Evolutionary conservation across 1,284 basidiomycete species (phyloP), one percentile per base, ranked within the genome.

Genomic region (Trichosporon asahii): DNA sequence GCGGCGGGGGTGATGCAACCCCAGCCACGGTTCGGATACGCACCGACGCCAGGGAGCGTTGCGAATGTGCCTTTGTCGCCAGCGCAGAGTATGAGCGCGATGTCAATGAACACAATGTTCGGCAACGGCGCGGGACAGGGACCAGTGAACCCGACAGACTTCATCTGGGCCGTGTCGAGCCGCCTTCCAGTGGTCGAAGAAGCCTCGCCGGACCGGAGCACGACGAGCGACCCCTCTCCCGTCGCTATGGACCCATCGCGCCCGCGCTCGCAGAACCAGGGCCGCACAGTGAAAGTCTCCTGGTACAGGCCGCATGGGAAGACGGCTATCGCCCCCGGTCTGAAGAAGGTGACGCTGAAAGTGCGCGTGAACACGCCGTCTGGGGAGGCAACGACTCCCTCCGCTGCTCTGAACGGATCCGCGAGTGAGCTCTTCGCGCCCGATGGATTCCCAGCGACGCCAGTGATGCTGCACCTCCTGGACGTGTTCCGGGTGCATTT

Each of bases 281-380:
- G 73, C 40, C 77, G 75, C 70, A 74, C 77, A 2, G 77, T 78
- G 61, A 79, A 79, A 66, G 68, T 79, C 40, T 76, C 77, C 33
- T 79, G 78, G 78, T 79, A 76, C 75, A 70, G 78, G 55, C 78
- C 78, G 8, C 78, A 79, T 66, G 78, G 78, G 1, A 73, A 76
- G 68, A 79, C 78, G 15, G 78, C 78, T 2, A 78, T 79, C 21
- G 76, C 77, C 2, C 78, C 78, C 7, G 78, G 78, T 0, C 66
- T 79, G 21, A 77, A 78, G 65, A 71, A 72, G 37, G 75, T 76
- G 49, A 77, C 76, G 3, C 71, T 79, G 37, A 77, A 77, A 57
- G 78, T 79, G 12, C 67, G 75, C 31, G 74, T 79, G 7, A 67
- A 76, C 37, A 67, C 69, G n/a, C 74, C 73, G 11, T 53, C 65